Base-by-base conservation (phyloP, 768 basidiomycete genomes). In the Mycena rebaudengoi region DNA sequence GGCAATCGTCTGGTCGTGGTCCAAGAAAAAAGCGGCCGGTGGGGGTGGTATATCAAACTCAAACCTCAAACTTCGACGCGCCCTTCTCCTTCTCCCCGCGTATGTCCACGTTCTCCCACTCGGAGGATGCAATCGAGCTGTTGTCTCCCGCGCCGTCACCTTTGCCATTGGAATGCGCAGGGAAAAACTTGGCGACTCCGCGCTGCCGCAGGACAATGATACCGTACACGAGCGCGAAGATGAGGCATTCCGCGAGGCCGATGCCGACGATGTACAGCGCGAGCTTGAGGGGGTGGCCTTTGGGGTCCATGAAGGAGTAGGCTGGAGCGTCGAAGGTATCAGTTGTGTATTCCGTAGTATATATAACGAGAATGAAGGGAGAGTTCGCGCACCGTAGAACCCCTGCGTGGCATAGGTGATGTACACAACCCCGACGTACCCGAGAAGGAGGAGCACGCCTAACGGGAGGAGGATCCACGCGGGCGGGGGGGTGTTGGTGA, bases 371-470 rank as follows among this genome's bases (percentile, higher is more conserved):
- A 14, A 25, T 4, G 14, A 5, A 25, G 37, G 2, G 28, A 44
- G 5, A 32, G 32, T 29, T 2, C 50, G 72, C 82, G 48, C 58
- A 86, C 85, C 73, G 70, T 86, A 86, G 69, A 84, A 79, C 1
- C 80, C 78, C 67, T 84, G 82, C 0, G 82, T 82, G 1, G 76
- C 81, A 53, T 74, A 50, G 0, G 84, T 85, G 49, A 86, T 75
- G 60, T 86, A 86, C 3, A 84, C 80, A 5, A 86, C 65, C 10
- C 79, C 85, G 18, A 84, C 73, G 62, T 86, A 86, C 12, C 71
- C 63, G 6, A 60, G 75, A n/a, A 86, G 80, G 23, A 82, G 59
- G 48, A 83, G 21, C 3, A 83, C 23, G 29, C 79, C 74, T 32
- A 76, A 69, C 2, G 72, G 60, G 10, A 84, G 69, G 66, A 81